Base-by-base conservation (phyloP, 1,284 basidiomycete species). In the Ceratobasidium sp. region DNA sequence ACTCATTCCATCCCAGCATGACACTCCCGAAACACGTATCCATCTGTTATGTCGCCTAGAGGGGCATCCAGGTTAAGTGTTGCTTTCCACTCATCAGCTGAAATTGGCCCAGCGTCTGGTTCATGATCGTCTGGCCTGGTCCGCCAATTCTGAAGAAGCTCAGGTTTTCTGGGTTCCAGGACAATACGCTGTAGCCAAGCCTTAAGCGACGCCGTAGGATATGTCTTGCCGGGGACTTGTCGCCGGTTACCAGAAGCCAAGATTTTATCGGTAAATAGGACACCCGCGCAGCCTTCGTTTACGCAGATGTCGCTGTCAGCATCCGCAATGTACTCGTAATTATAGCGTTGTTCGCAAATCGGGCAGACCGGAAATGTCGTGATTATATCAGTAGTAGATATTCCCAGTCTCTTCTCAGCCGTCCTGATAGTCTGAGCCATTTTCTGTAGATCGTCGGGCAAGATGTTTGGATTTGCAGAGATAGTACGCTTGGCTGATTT, bases 401-500 rank as follows among this genome's bases (percentile, higher is more conserved):
- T 1, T 1, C 28, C 66, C 7, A 68, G 51, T 68, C 35, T 49
- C 3, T 28, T 42, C n/a, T 39, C 51, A 10, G 51, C 66, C 3
- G 66, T 68, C 26, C 31, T 0, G 37, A 68, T 68, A 10, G 66
- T 68, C 10, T 54, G 49, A 13, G 66, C 66, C 66, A 68, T 68
- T 2, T 54, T 39, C 13, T 20, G 28, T 17, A 67, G 4, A 10
- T 71, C 37, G 3, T 56, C 42, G 1, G 54, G n/a, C 3, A 39
- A 6, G 10, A 45, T 31, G 23, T 58, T 28, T 11, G 68, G 68
- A 17, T 71, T 11, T 15, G 39, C 20, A 10, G 23, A 42, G 10
- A 58, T 26, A 13, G n/a, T 42, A 3, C 54, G 68, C 11, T 31
- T 20, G 10, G 68, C 33, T 23, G 35, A 37, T 26, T 47, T 71